Evolutionary conservation across 163 green algal genomes (phyloP).

Genomic region (Picocystis sp.): DNA sequence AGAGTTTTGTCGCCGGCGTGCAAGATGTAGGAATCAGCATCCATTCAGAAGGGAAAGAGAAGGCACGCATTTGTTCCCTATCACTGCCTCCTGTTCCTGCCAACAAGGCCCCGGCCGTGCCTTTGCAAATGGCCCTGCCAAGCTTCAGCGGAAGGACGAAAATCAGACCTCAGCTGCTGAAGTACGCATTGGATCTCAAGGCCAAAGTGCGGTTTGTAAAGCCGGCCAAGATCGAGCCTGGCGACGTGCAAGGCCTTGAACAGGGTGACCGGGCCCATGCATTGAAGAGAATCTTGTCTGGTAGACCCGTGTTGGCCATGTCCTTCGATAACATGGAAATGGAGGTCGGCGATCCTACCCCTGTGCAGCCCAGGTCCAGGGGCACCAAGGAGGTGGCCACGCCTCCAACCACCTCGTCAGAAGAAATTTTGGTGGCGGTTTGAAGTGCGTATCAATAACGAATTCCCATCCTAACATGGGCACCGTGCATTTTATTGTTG

Average conservation of each 20-base stretch:
- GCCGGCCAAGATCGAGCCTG: conserved; percentile 1
- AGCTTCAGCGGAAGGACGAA: conserved; percentile 44
- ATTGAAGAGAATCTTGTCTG: conserved; percentile 6
- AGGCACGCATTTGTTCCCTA: conserved; percentile 6
- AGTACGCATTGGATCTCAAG: conserved; percentile 15
- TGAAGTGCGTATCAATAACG: no score
- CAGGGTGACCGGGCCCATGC: background rate
- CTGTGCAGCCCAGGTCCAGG: no score
- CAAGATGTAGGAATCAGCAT: background rate
- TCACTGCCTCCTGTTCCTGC: conserved; percentile 24
- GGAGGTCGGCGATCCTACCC: conserved; percentile 5
- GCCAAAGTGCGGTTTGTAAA: conserved; percentile 11
- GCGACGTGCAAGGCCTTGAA: background rate
- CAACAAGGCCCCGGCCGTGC: conserved; percentile 17
- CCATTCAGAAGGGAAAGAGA: conserved; percentile 4
- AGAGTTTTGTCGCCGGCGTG: background rate
- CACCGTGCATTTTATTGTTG: background rate
- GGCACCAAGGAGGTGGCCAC: no score
- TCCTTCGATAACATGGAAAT: conserved; percentile 21
- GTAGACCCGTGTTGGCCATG: conserved; percentile 11
- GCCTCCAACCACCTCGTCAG: no score
- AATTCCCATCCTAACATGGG: no score
- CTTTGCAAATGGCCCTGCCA: conserved; percentile 54
- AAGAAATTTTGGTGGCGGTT: no score
- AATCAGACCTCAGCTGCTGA: conserved; percentile 14